phyloP scores from a whole-genome alignment of 2,329 filamentous ascomycete species.

The Chaetomium sp. region DNA sequence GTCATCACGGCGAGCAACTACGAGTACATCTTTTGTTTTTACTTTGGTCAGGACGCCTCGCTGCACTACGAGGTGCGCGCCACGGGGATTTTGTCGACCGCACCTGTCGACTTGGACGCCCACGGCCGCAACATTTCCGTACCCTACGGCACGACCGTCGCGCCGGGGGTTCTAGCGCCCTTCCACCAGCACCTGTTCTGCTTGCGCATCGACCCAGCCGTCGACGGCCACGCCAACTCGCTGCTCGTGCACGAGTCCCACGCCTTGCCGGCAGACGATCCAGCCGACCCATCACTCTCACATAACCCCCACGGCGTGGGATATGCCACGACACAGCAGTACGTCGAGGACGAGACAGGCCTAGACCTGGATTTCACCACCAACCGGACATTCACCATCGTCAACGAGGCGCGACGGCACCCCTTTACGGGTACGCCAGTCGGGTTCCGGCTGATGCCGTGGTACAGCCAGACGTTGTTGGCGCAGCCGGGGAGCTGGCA shows the following conservation, averaged over 20 bases:
- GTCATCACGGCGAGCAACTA: slow-evolving; percentile 66
- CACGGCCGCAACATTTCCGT: slow-evolving; percentile 28
- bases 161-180: slow-evolving; percentile 57
- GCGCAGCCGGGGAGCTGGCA: slow-evolving; percentile 35
- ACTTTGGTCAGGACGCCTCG: slow-evolving; percentile 55
- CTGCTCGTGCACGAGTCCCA: slow-evolving; percentile 36
- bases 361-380: slow-evolving; percentile 45
- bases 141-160: slow-evolving; percentile 55
- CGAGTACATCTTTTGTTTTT: slow-evolving; percentile 52
- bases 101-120: slow-evolving; percentile 50
- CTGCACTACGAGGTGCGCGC: slow-evolving; percentile 58
- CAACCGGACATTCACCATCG: slow-evolving; percentile 43
- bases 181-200: slow-evolving; percentile 68
- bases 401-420: slow-evolving; percentile 40
- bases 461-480: slow-evolving; percentile 41
- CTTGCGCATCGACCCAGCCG: slow-evolving; percentile 56
- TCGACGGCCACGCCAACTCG: slow-evolving; percentile 54
- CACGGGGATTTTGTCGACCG: slow-evolving; percentile 58
- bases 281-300: too few species aligned
- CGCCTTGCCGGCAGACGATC: slow-evolving; percentile 35
- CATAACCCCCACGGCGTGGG: slow-evolving; percentile 47
- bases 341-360: slow-evolving; percentile 37
- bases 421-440: slow-evolving; percentile 38
- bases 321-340: slow-evolving; percentile 36
- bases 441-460: slow-evolving; percentile 40